Conservation (phyloP, 257 asterid species). For the Misopates orontium region DNA sequence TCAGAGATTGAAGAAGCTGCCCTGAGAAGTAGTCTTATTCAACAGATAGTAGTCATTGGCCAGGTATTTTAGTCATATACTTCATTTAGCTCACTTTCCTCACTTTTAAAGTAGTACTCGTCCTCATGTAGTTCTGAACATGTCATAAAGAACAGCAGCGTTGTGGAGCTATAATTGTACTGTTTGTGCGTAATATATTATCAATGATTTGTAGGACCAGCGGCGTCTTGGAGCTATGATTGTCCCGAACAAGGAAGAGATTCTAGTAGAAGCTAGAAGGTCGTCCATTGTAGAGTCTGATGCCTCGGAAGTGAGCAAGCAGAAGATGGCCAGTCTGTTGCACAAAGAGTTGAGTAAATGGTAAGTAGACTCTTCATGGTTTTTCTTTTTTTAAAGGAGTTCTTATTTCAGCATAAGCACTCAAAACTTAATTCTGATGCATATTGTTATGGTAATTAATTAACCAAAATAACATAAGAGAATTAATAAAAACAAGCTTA, state of each 20-base stretch:
- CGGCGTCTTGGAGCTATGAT: slow-evolving; percentile 91
- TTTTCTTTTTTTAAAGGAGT: not conserved
- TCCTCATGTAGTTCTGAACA: not conserved
- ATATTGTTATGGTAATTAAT: no score
- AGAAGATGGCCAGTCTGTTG: slow-evolving; percentile 49
- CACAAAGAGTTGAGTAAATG: slow-evolving; percentile 72
- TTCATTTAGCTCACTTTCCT: not conserved
- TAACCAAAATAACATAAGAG: no score
- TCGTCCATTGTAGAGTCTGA: slow-evolving; percentile 50
- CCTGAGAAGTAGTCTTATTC: slow-evolving; percentile 74
- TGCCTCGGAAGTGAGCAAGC: slow-evolving; percentile 63
- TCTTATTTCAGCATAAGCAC: not conserved
- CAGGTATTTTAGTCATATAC: slow-evolving; percentile 49
- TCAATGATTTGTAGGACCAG: slow-evolving; percentile 55
- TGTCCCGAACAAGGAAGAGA: slow-evolving; percentile 81
- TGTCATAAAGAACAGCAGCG: not conserved
- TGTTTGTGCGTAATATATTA: no score
- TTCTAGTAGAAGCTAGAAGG: slow-evolving; percentile 59
- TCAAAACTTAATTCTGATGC: no score
- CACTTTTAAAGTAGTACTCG: not conserved
- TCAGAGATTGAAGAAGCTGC: slow-evolving; percentile 94
- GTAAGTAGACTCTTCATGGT: slow-evolving; percentile 32
- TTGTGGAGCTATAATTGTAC: no score
- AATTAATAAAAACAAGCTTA: no score
- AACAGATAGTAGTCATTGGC: slow-evolving; percentile 84